Base-by-base conservation (phyloP, 192 early-diverging fungal genomes). In the Podila epicladia region DNA sequence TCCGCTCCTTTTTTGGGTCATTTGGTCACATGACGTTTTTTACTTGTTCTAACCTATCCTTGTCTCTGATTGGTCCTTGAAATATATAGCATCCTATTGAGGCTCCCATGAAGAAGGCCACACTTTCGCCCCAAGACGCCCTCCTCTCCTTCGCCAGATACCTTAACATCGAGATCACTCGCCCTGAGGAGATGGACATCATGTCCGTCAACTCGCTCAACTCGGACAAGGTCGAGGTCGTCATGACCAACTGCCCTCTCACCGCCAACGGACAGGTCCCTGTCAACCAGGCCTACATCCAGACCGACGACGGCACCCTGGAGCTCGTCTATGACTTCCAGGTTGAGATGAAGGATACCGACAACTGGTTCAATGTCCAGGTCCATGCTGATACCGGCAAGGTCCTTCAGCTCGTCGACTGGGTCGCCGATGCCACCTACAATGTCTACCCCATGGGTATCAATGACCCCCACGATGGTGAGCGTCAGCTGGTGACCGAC, bases 311-410 rank as follows among this genome's bases (percentile, higher is more conserved):
- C 20, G 88, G 87, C 50, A 62, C 70, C 2, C 73, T 97, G 22
- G 79, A 87, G 61, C 88, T 92, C 11, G 94, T 97, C 11, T 98
- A 95, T 92, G 95, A 96, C 64, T 68, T 97, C 20, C 86, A 92
- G 58, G 69, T 95, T 24, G 92, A 96, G 72, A 89, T 95, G 83
- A 80, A 89, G 59, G 87, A 92, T 68, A 65, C 77, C n/a, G 77
- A 80, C 62, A 91, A 96, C 82, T 97, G 94, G 93, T 91, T 90
- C 85, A 88, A 93, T 67, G 92, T 86, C 7, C 91, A 92, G 45
- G 85, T 95, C 6, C 83, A 92, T 60, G 84, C 91, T 0, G 74
- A 86, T 32, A 77, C 71, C 26, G 92, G 93, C 9, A 76, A 90
- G 28, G 84, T 97, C 6, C 66, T 93, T 49, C 74, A 88, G 29